Conservation (phyloP, 257 asterid species). For the Echites panduratus region DNA sequence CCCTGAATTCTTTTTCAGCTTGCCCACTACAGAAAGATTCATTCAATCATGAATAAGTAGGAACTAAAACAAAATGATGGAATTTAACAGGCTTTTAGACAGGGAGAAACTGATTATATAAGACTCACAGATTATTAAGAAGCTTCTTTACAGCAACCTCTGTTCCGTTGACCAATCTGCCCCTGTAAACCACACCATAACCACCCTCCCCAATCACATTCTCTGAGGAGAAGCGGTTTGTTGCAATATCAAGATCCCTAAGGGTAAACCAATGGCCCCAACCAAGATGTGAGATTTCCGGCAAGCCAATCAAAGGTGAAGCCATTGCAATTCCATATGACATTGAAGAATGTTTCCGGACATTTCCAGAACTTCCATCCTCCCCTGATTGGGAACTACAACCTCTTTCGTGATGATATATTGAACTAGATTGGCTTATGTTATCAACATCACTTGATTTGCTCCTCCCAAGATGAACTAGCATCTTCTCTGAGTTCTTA, state of each 20-base stretch:
- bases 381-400: conserved; percentile 91
- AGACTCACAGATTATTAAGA: conserved; percentile 85
- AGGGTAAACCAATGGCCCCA: conserved; percentile 99
- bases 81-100: conserved; percentile 7
- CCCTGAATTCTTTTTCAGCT: conserved; percentile 93
- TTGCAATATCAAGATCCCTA: conserved; percentile 85
- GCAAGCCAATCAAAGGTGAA: conserved; percentile 87
- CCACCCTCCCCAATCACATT: conserved; percentile 93
- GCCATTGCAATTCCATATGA: conserved; percentile 60
- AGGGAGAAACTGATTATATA: conserved; percentile 10
- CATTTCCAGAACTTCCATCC: conserved; percentile 75
- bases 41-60: conserved; percentile 12
- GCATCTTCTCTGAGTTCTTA: conserved; percentile 57
- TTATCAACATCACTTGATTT: conserved; percentile 78
- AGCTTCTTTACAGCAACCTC: conserved; percentile 95
- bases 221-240: conserved; percentile 64
- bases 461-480: conserved; percentile 62
- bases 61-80: neutral
- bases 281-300: conserved; percentile 90
- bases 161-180: conserved; percentile 74
- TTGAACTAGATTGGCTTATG: conserved; percentile 77
- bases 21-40: conserved; percentile 62
- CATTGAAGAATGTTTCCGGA: conserved; percentile 47
- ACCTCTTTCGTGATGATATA: conserved; percentile 56
- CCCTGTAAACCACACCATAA: conserved; percentile 83